Percentiles rank a stretch among this genome's conserved stretches.
Conservation (phyloP, 495 filamentous ascomycete genomes). For the Rostrohypoxylon terebratum region DNA sequence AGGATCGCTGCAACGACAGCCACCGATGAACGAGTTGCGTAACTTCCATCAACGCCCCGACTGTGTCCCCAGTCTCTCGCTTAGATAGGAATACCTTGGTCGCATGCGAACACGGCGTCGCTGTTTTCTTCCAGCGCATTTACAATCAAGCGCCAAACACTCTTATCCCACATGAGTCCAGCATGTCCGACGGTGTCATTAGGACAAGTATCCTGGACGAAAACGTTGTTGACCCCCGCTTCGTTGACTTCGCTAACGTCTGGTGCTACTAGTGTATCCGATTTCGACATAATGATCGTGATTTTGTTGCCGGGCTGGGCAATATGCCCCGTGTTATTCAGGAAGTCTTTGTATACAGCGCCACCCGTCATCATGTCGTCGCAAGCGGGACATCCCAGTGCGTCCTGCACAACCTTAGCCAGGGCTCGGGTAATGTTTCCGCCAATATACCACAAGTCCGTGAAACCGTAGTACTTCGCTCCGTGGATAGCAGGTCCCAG, state of each 20-base stretch:
- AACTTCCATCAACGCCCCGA: too few species aligned
- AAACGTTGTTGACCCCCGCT: conserved; percentile 58
- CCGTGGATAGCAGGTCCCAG: conserved; percentile 66
- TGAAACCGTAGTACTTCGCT: conserved; percentile 61
- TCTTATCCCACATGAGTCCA: conserved; percentile 65
- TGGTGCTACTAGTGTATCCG: conserved; percentile 64
- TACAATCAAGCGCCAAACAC: conserved; percentile 66
- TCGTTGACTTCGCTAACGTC: conserved; percentile 60
- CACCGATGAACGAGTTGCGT: too few species aligned
- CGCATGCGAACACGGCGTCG: conserved; percentile 42
- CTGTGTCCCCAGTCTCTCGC: neutral
- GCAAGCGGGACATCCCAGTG: conserved; percentile 61
- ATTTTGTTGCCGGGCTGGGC: conserved; percentile 61
- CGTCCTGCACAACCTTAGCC: conserved; percentile 52
- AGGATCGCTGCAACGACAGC: too few species aligned
- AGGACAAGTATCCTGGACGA: conserved; percentile 61
- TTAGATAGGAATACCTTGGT: conserved; percentile 43
- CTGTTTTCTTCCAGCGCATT: conserved; percentile 60
- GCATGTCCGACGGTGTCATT: conserved; percentile 64
- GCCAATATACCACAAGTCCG: conserved; percentile 59
- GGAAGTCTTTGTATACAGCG: conserved; percentile 49
- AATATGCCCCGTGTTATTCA: conserved; percentile 58
- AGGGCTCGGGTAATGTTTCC: conserved; percentile 48
- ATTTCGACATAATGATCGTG: conserved; percentile 62
- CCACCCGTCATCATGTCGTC: conserved; percentile 58